Evolutionary conservation across 192 early-diverging fungal genomes (phyloP).

Genomic region (Coemansia sp.): DNA sequence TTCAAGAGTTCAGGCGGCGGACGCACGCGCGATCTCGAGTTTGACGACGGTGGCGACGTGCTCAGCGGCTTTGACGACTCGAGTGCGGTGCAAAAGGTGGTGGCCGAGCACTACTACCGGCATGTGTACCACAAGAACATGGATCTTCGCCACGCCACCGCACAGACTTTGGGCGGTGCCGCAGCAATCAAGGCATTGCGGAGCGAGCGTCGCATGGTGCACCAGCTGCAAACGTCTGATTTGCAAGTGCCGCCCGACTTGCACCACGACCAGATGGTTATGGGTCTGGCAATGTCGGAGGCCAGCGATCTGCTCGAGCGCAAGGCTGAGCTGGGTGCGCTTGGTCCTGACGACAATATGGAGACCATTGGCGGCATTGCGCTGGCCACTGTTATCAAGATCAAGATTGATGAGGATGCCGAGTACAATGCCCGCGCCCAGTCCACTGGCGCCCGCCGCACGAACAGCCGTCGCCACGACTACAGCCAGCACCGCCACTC

Average conservation of each 20-base stretch:
- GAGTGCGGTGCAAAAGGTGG: constrained; percentile 33
- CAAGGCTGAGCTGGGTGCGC: constrained; percentile 18
- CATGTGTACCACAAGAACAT: constrained; percentile 38
- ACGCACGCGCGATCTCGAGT: constrained; percentile 40
- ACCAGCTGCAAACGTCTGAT: constrained; percentile 15
- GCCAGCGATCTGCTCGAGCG: constrained; percentile 31
- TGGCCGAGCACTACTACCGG: constrained; percentile 48
- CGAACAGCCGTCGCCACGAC: neutral
- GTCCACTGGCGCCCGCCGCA: constrained; percentile 8
- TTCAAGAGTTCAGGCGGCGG: constrained; percentile 20
- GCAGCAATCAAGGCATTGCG: constrained; percentile 43
- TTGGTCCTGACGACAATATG: constrained; percentile 39
- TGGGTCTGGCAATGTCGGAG: constrained; percentile 42
- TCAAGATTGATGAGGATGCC: constrained; percentile 45
- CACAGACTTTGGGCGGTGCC: constrained; percentile 42
- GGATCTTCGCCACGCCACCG: constrained; percentile 30
- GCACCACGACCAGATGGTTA: constrained; percentile 37
- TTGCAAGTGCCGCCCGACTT: constrained; percentile 27
- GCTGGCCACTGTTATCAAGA: constrained; percentile 45
- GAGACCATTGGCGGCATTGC: constrained; percentile 43
- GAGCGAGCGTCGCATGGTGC: constrained; percentile 21
- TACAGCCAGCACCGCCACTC: neutral
- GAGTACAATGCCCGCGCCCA: neutral
- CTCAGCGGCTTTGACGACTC: constrained; percentile 35
- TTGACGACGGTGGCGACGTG: constrained; percentile 13